Evolutionary conservation across 108 stramenopile species (phyloP), one percentile per base, ranked within the genome.

Genomic region (Cafeteria roenbergensis): DNA sequence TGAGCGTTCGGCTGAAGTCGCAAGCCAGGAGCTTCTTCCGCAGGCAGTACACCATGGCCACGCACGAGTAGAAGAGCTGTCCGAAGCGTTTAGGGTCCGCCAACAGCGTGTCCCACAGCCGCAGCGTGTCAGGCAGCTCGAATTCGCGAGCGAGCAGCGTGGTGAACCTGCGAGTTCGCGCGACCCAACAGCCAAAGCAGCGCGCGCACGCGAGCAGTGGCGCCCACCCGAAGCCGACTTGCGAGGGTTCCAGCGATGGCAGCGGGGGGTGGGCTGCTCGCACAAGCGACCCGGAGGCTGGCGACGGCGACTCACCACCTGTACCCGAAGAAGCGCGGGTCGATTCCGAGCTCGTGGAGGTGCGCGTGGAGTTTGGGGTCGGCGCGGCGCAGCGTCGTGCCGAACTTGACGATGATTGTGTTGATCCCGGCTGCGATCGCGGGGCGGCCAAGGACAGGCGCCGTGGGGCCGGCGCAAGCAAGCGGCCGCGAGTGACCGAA

Each of bases 161-260:
- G 20, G 95, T 97, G 53, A 93, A 67, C 95, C 95, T 94, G 56
- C 95, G 84, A n/a, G n/a, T n/a, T n/a, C n/a, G n/a, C n/a, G n/a
- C n/a, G n/a, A n/a, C n/a, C n/a, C n/a, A n/a, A n/a, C n/a, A n/a
- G n/a, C n/a, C n/a, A n/a, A n/a, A n/a, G n/a, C n/a, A n/a, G n/a
- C n/a, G n/a, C n/a, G n/a, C n/a, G n/a, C n/a, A n/a, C n/a, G n/a
- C n/a, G n/a, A n/a, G n/a, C n/a, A n/a, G n/a, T n/a, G n/a, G n/a
- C n/a, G n/a, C n/a, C n/a, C n/a, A n/a, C n/a, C n/a, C n/a, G n/a
- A n/a, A n/a, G n/a, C n/a, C n/a, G n/a, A n/a, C n/a, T n/a, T n/a
- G n/a, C n/a, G n/a, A n/a, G n/a, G n/a, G n/a, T n/a, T n/a, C n/a
- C n/a, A n/a, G n/a, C n/a, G n/a, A n/a, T n/a, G n/a, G n/a, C n/a